Conservation (phyloP, 208 protist genomes). For the Acanthamoeba lenticulata region DNA sequence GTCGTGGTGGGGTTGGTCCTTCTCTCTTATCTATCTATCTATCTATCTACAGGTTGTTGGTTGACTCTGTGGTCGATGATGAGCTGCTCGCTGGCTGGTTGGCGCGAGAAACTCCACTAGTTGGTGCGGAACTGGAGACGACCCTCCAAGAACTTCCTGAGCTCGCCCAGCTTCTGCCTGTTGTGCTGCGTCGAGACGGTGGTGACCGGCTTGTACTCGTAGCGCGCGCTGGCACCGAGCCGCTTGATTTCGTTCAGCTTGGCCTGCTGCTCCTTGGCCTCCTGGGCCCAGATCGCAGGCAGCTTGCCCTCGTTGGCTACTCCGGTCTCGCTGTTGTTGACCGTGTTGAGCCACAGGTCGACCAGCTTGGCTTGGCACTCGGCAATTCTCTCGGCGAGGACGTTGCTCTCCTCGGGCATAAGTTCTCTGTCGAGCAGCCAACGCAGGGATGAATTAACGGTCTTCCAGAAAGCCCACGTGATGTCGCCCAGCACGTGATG, state of each 20-base stretch:
- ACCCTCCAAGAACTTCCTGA: slow-evolving; percentile 33
- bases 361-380: background rate
- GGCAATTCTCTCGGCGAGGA: slow-evolving; percentile 11
- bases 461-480: slow-evolving; percentile 65
- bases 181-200: slow-evolving; percentile 10
- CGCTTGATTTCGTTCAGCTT: slow-evolving; percentile 56
- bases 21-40: background rate
- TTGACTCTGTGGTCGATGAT: too few relatives aligned
- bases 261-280: slow-evolving; percentile 27
- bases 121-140: slow-evolving; percentile 44
- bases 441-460: slow-evolving; percentile 22
- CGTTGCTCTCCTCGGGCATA: slow-evolving; percentile 6
- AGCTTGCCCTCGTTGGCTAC: slow-evolving; percentile 43
- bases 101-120: too few relatives aligned
- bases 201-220: slow-evolving; percentile 47
- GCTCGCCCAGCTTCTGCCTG: slow-evolving; percentile 22
- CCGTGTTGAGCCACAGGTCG: slow-evolving; percentile 33
- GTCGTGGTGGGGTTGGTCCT: too few relatives aligned
- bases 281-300: slow-evolving; percentile 50
- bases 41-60: too few relatives aligned
- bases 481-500: slow-evolving; percentile 47
- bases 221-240: slow-evolving; percentile 15
- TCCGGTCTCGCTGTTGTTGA: slow-evolving; percentile 53
- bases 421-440: slow-evolving; percentile 54
- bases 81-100: too few relatives aligned